Evolutionary conservation across 2,329 filamentous ascomycete species (phyloP), one percentile per base, ranked within the genome.

Genomic region (Arthroderma sp.): DNA sequence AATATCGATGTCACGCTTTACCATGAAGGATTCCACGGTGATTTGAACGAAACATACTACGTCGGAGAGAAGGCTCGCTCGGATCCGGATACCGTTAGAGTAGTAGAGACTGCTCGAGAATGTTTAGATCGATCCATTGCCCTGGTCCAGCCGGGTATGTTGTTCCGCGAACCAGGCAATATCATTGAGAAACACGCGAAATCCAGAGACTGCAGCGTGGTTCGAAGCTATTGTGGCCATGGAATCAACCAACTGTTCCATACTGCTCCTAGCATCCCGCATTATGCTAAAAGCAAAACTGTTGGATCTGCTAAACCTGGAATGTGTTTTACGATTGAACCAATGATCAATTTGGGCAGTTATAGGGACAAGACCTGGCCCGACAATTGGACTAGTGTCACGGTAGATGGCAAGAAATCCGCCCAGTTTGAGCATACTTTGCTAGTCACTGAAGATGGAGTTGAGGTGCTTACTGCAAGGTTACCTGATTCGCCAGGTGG

Each of bases 301-400:
- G 83, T 95, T 1, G 91, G 91, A 40, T 80, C 84, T 55, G 91
- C 88, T 48, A 95, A 95, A 69, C 81, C 85, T 0, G 91, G 91
- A 44, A 95, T 96, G 87, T 94, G 87, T 52, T 98, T 98, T 58
- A 98, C 91, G 0, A 98, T 98, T 49, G 91, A 98, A 68, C 91
- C 91, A 10, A 98, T 98, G 91, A 88, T 98, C 61, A 87, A 86
- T 36, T 65, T 95, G 45, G 91, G 91, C 47, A 88, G 85, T 49
- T 85, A 94, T 65, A 79, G 79, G 50, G 91, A 98, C 60, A 83
- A 91, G 62, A 96, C 87, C 0, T 98, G 91, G 91, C 91, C 91
- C 0, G 91, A 98, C 62, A 86, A 96, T 69, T 98, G 91, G 91
- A 98, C 91, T 1, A 94, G 87, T 64, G 85, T 85, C 4, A 98